A percentile compares a stretch with the other conserved stretches of the same genome.
These are phyloP conservation scores for Picea abies DNA, from an alignment of 83 land plant genomes.

Conservation along the genomic window DNA sequence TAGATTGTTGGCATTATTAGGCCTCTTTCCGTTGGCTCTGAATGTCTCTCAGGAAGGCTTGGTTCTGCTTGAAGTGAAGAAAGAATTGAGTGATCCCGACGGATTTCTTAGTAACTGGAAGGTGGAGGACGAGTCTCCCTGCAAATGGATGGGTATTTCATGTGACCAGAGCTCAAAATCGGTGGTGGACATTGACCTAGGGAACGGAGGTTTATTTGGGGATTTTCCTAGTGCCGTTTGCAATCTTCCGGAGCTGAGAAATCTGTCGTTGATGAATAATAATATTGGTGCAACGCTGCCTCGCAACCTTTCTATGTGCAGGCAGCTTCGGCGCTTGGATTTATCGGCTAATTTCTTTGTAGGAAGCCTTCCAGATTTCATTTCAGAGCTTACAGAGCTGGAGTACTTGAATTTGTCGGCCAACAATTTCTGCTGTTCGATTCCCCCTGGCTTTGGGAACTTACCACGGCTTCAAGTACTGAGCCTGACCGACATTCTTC, in stretches of 20 bases:
- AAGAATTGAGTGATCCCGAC: slow-evolving; percentile 27
- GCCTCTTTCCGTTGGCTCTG: neutral
- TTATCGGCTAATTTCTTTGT: slow-evolving; percentile 48
- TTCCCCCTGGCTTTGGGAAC: slow-evolving; percentile 22
- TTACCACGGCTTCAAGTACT: too few relatives aligned
- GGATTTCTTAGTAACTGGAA: slow-evolving; percentile 38
- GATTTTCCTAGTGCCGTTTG: slow-evolving; percentile 68
- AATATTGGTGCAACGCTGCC: slow-evolving; percentile 40
- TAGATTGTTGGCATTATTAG: neutral
- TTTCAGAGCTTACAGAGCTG: slow-evolving; percentile 26
- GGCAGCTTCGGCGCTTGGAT: slow-evolving; percentile 42
- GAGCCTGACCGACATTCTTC: slow-evolving; percentile 24
- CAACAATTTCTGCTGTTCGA: slow-evolving; percentile 67
- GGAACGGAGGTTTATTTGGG: slow-evolving; percentile 64
- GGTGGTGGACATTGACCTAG: slow-evolving; percentile 37
- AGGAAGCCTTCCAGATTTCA: slow-evolving; percentile 35
- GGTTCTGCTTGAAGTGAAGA: slow-evolving; percentile 50
- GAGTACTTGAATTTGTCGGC: slow-evolving; percentile 43
- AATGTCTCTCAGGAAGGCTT: slow-evolving; percentile 1
- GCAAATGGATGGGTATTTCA: slow-evolving; percentile 51
- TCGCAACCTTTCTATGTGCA: slow-evolving; percentile 27
- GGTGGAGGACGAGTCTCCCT: slow-evolving; percentile 27
- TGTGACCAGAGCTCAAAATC: slow-evolving; percentile 32
- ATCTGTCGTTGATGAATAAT: slow-evolving; percentile 51
- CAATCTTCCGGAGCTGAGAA: slow-evolving; percentile 37